Base-by-base conservation (phyloP, 257 asterid genomes). In the Gardenia jasminoides region DNA sequence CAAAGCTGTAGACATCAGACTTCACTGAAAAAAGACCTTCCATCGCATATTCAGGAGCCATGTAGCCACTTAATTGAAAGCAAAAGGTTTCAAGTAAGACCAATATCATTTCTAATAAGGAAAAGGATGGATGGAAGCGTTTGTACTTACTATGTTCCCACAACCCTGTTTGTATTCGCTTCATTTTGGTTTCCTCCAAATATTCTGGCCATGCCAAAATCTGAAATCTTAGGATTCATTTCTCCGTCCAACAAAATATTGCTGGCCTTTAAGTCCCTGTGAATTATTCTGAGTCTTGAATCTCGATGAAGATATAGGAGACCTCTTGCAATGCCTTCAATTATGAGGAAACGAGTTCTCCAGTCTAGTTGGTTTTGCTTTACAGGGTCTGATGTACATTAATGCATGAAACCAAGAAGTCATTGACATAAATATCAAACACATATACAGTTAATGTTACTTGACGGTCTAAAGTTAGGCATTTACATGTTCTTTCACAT, bases 1-100 rank as follows among this genome's bases (percentile, higher is more conserved):
- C 98, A 8, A 92, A 92, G 89, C 98, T 94, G 26, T 92, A 92
- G 47, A 94, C 98, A 77, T 94, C 98, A 12, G 98, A 92, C 76
- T 92, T 94, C 47, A 91, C 84, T 10, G 98, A 94, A 84, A 92
- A 92, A n/a, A 86, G 78, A 11, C 98, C 98, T 77, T 90, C 97
- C 98, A 94, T 93, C 36, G 98, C 98, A 85, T 94, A 94, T 78
- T 94, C 98, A 3, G 97, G 98, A 43, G 98, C 96, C 98, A 94
- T 91, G 80, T 92, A 94, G 47, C 98, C 98, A 76, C 98, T 94
- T 81, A 36, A 76, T 75, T 58, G 24, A 62, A 64, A 31, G 70
- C 54, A 67, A 74, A 16, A 47, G 75, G 67, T 50, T 52, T 17
- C 78, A 39, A 61, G 68, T 16, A 65, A 70, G 16, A 70, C 46